These are phyloP conservation scores for Alternaria ventricosa DNA, from an alignment of 2,329 filamentous ascomycete genomes.

Conservation along the genomic window DNA sequence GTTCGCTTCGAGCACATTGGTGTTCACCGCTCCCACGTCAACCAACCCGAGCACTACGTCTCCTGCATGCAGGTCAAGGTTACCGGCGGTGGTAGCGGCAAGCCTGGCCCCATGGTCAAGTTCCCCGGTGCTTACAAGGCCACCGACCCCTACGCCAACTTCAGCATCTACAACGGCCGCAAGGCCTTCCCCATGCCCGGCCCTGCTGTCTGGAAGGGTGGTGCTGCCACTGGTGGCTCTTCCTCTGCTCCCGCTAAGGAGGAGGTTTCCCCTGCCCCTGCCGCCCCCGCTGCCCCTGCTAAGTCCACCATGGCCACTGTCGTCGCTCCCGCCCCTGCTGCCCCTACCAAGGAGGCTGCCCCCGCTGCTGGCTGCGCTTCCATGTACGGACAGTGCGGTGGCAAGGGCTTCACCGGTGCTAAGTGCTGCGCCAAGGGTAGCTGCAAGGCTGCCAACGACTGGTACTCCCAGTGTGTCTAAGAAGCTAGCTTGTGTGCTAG, in stretches of 20 bases:
- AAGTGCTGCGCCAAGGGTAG: slow-evolving; percentile 21
- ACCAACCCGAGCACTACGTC: slow-evolving; percentile 52
- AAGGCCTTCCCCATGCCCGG: slow-evolving; percentile 25
- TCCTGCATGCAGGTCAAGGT: slow-evolving; percentile 54
- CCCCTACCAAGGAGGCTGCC: background rate
- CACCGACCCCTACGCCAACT: slow-evolving; percentile 30
- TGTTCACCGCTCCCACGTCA: slow-evolving; percentile 32
- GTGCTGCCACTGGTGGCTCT: slow-evolving; percentile 5
- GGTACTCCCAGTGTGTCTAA: slow-evolving; percentile 24
- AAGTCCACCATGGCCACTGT: background rate
- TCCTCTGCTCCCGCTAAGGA: slow-evolving; percentile 15
- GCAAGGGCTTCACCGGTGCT: slow-evolving; percentile 19
- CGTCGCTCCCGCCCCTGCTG: background rate
- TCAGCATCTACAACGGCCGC: slow-evolving; percentile 36
- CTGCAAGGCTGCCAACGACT: slow-evolving; percentile 25
- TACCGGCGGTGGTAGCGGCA: slow-evolving; percentile 40
- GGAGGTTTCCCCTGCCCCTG: slow-evolving; percentile 1
- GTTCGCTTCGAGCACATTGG: slow-evolving; percentile 54
- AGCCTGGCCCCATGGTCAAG: slow-evolving; percentile 44
- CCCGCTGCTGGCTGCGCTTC: slow-evolving; percentile 11
- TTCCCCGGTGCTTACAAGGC: slow-evolving; percentile 42
- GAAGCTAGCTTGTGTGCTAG: background rate
- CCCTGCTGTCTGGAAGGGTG: slow-evolving; percentile 23
- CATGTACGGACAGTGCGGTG: slow-evolving; percentile 23
- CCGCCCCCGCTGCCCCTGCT: slow-evolving; percentile 5